Evolutionary conservation across 768 basidiomycete genomes (phyloP).

Genomic region (Boletus patriciae): DNA sequence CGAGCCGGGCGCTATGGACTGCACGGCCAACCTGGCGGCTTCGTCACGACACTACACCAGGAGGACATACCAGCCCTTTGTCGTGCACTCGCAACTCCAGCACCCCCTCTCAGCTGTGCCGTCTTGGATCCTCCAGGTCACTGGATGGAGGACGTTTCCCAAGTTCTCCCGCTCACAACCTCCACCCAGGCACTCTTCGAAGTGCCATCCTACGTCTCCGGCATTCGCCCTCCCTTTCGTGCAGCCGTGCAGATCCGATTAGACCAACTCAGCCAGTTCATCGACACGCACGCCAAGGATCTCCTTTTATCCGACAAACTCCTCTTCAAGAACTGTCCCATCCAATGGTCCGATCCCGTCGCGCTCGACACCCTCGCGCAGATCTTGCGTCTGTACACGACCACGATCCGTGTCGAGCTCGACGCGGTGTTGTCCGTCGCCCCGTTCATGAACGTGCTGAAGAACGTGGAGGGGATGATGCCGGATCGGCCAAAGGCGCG

Average conservation of each 20-base stretch:
- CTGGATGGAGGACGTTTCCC: conserved; percentile 31
- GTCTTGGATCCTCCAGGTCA: conserved; percentile 38
- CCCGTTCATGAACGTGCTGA: conserved; percentile 22
- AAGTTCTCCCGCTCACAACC: conserved; percentile 45
- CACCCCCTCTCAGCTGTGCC: conserved; percentile 53
- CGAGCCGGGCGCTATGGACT: conserved; percentile 89
- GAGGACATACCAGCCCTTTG: conserved; percentile 62
- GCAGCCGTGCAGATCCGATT: conserved; percentile 31
- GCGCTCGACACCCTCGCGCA: conserved; percentile 18
- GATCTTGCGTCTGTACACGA: conserved; percentile 38
- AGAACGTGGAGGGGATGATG: conserved; percentile 28
- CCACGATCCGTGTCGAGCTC: conserved; percentile 23
- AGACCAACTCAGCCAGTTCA: conserved; percentile 37
- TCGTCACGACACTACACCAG: conserved; percentile 67
- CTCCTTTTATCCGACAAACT: conserved; percentile 47
- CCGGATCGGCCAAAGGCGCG: neutral
- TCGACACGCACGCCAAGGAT: conserved; percentile 42
- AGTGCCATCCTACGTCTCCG: conserved; percentile 50
- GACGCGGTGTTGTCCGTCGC: conserved; percentile 20
- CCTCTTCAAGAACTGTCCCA: conserved; percentile 40
- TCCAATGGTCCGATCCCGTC: conserved; percentile 22
- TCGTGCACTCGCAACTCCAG: conserved; percentile 51
- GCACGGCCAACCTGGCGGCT: conserved; percentile 56
- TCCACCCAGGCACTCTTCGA: conserved; percentile 45
- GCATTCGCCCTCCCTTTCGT: conserved; percentile 45